phyloP scores from a whole-genome alignment of 2,329 filamentous ascomycete genomes.

The Colletotrichum liriopes region DNA sequence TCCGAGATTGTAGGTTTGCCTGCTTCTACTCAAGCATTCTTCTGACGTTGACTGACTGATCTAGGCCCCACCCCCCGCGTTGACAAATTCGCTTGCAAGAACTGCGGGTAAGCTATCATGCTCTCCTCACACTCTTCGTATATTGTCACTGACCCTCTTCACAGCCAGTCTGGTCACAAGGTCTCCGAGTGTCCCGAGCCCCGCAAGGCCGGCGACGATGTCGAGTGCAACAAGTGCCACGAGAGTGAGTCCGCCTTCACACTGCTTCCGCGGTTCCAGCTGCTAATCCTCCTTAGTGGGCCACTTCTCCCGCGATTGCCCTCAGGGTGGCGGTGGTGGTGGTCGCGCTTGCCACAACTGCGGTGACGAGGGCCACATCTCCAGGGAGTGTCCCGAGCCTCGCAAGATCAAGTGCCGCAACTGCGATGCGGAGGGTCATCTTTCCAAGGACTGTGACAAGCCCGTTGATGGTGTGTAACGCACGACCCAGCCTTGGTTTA shows the following conservation, averaged over 20 bases:
- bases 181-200: constrained; percentile 70
- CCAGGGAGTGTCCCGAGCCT: constrained; percentile 65
- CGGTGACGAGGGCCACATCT: constrained; percentile 72
- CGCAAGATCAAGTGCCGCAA: constrained; percentile 70
- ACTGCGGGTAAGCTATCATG: constrained; percentile 68
- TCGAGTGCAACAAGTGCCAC: constrained; percentile 77
- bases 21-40: neutral
- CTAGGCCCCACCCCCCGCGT: constrained; percentile 72
- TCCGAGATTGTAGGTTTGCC: constrained; percentile 76
- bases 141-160: constrained; percentile 30
- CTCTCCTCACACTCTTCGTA: neutral
- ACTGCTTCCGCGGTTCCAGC: neutral
- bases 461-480: constrained; percentile 66
- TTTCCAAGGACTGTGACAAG: constrained; percentile 74
- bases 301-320: constrained; percentile 78
- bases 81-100: constrained; percentile 78
- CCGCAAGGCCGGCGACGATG: constrained; percentile 69
- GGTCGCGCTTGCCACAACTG: constrained; percentile 74
- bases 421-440: constrained; percentile 74
- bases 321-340: constrained; percentile 71
- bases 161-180: constrained; percentile 66
- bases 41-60: constrained; percentile 4
- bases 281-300: constrained; percentile 60
- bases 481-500: neutral
- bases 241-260: constrained; percentile 64